Evolutionary conservation across 106 monocot species (phyloP).

Genomic region (Xerophyta viscosa): DNA sequence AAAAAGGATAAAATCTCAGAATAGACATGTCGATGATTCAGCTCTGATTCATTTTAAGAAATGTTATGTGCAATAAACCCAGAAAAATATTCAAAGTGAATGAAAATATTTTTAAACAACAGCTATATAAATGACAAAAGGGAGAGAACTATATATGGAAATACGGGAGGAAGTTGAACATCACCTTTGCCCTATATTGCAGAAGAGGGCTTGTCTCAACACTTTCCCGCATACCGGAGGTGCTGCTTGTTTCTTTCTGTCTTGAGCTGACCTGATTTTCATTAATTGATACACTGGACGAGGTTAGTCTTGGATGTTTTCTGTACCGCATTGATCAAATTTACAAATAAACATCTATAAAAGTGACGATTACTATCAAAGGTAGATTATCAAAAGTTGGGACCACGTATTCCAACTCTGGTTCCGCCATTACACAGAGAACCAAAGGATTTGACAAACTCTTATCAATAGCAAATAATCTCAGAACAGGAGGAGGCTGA

Average conservation of each 20-base stretch:
- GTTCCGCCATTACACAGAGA: too few relatives aligned
- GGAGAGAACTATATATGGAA: not conserved
- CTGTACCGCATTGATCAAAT: too few relatives aligned
- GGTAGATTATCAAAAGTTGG: too few relatives aligned
- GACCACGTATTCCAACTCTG: too few relatives aligned
- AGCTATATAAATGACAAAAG: too few relatives aligned
- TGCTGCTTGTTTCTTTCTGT: slow-evolving; percentile 98
- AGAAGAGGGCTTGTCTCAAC: slow-evolving; percentile 86
- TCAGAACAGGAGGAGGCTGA: too few relatives aligned
- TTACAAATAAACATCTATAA: too few relatives aligned
- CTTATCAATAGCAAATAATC: too few relatives aligned
- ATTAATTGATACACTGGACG: not conserved
- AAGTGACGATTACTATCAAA: too few relatives aligned
- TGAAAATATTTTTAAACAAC: not conserved
- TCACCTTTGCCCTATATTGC: slow-evolving; percentile 78
- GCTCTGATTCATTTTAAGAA: not conserved
- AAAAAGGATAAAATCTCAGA: not conserved
- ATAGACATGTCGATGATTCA: too few relatives aligned
- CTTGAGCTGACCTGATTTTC: slow-evolving; percentile 87
- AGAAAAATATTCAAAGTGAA: not conserved
- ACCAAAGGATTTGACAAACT: too few relatives aligned
- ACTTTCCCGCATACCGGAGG: slow-evolving; percentile 85
- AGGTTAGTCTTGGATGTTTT: too few relatives aligned
- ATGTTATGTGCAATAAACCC: not conserved
- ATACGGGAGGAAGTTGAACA: not conserved